phyloP scores from a whole-genome alignment of 805 yeast species.

The Alloascoidea hylecoeti region DNA sequence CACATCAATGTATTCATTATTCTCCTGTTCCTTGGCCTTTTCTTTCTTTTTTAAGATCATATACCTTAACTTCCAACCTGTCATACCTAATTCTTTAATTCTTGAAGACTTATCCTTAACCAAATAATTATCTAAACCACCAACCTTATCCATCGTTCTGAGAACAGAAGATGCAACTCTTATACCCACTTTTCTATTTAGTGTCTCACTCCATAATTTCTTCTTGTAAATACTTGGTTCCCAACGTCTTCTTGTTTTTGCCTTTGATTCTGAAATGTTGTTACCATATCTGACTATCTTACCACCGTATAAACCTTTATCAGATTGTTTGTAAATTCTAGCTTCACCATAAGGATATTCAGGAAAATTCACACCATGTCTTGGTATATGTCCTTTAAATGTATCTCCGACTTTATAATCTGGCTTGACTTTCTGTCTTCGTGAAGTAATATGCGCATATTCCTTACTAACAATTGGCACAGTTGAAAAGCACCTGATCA shows the following conservation, averaged over 20 bases:
- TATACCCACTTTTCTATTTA: slow-evolving; percentile 39
- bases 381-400: not conserved
- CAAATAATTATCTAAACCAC: slow-evolving; percentile 85
- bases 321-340: slow-evolving; percentile 64
- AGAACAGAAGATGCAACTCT: slow-evolving; percentile 70
- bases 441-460: not conserved
- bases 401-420: not conserved
- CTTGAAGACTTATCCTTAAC: slow-evolving; percentile 81
- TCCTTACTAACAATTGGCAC: too few relatives aligned
- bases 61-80: slow-evolving; percentile 85
- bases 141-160: slow-evolving; percentile 81
- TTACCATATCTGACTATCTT: slow-evolving; percentile 66
- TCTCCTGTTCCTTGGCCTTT: slow-evolving; percentile 23
- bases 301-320: slow-evolving; percentile 87
- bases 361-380: slow-evolving; percentile 28
- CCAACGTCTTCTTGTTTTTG: slow-evolving; percentile 63
- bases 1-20: slow-evolving; percentile 19
- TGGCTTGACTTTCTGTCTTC: not conserved
- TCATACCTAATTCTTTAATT: slow-evolving; percentile 81
- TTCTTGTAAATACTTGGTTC: slow-evolving; percentile 69
- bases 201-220: slow-evolving; percentile 72
- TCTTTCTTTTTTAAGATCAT: slow-evolving; percentile 38
- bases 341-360: slow-evolving; percentile 74
- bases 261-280: slow-evolving; percentile 62
- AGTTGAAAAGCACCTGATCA: not conserved